These are phyloP conservation scores for Plasmodium malariae DNA, from an alignment of 169 alveolate genomes.

Conservation along the genomic window DNA sequence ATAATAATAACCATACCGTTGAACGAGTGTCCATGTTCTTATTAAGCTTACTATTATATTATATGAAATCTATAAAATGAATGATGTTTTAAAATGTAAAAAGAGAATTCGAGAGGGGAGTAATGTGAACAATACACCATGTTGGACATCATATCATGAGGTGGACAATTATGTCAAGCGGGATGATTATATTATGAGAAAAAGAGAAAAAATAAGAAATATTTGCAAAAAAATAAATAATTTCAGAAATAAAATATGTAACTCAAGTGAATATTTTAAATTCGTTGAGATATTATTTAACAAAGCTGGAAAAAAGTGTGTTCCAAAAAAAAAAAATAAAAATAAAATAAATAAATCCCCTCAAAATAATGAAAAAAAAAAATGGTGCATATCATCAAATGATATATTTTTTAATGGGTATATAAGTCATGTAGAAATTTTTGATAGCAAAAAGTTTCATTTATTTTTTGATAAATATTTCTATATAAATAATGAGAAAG, in stretches of 20 bases:
- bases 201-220: constrained; percentile 41
- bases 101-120: neutral
- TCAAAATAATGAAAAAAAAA: neutral
- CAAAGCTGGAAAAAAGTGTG: constrained; percentile 50
- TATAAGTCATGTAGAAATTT: constrained; percentile 29
- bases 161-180: neutral
- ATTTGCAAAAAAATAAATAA: constrained; percentile 40
- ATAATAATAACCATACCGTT: too few species aligned
- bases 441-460: constrained; percentile 19
- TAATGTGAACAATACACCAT: neutral
- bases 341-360: neutral
- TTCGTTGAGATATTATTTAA: constrained; percentile 53
- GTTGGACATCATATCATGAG: neutral
- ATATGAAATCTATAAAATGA: constrained; percentile 8
- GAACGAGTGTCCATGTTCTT: too few species aligned
- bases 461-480: constrained; percentile 41
- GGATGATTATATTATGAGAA: constrained; percentile 4
- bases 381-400: neutral
- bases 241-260: constrained; percentile 9
- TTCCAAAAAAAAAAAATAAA: constrained; percentile 11
- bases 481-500: neutral
- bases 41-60: too few species aligned
- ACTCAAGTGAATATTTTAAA: constrained; percentile 39
- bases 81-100: constrained; percentile 2
- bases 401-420: constrained; percentile 31